Evolutionary conservation across 805 yeast species (phyloP).

Genomic region (Ogataea allantospora): DNA sequence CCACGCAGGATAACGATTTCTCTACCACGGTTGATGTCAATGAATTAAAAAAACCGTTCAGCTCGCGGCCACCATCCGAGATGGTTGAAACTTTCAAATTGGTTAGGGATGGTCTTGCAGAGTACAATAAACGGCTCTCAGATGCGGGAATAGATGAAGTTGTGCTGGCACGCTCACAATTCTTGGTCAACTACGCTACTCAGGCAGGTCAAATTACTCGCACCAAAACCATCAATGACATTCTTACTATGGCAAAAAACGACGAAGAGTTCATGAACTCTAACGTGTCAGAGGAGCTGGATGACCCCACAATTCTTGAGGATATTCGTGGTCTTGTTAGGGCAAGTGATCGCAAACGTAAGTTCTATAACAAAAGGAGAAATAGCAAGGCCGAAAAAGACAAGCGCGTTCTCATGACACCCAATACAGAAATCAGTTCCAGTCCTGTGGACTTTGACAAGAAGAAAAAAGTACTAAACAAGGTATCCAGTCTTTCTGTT

Average conservation of each 20-base stretch:
- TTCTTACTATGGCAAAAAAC: slow-evolving; percentile 23
- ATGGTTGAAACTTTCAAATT: slow-evolving; percentile 14
- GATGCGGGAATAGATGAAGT: slow-evolving; percentile 18
- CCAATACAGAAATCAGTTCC: slow-evolving; percentile 7
- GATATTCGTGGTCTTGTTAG: slow-evolving; percentile 23
- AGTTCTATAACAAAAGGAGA: slow-evolving; percentile 28
- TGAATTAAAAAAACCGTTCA: not conserved
- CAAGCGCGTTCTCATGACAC: slow-evolving; percentile 9
- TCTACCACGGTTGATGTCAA: slow-evolving; percentile 5
- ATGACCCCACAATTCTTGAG: slow-evolving; percentile 14
- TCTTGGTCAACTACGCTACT: slow-evolving; percentile 21
- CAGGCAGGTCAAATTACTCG: slow-evolving; percentile 20
- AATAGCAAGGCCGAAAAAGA: slow-evolving; percentile 13
- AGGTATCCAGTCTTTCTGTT: slow-evolving; percentile 13
- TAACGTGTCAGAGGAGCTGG: slow-evolving; percentile 14
- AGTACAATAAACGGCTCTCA: slow-evolving; percentile 24
- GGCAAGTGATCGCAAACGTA: slow-evolving; percentile 29
- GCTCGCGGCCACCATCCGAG: slow-evolving; percentile 2
- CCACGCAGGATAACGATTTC: slow-evolving; percentile 9
- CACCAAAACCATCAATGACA: slow-evolving; percentile 28
- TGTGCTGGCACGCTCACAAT: slow-evolving; percentile 28
- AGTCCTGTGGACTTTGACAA: slow-evolving; percentile 12
- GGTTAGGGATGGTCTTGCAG: slow-evolving; percentile 24
- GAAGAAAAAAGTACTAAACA: slow-evolving; percentile 5
- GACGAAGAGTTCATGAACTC: slow-evolving; percentile 19